Evolutionary conservation across 805 yeast genomes (phyloP).

Genomic region (Lachancea lanzarotensis): DNA sequence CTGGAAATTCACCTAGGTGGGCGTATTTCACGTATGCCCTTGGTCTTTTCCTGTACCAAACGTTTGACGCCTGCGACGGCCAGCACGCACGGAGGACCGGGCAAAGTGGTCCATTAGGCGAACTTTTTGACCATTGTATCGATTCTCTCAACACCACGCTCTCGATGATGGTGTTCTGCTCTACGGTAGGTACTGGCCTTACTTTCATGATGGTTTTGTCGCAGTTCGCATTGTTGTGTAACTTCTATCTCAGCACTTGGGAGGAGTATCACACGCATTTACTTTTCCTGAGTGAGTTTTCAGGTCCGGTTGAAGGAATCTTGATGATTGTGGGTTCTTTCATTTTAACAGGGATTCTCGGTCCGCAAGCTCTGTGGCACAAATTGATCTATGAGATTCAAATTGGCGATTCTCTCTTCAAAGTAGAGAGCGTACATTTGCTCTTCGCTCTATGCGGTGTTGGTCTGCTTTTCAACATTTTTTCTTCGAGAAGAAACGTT

Average conservation of each 20-base stretch:
- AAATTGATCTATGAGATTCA: constrained; percentile 34
- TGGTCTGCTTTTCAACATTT: constrained; percentile 57
- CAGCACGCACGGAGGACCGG: constrained; percentile 92
- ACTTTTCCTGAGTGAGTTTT: constrained; percentile 65
- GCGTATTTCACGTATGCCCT: constrained; percentile 68
- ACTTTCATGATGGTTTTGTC: constrained; percentile 53
- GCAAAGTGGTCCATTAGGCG: constrained; percentile 93
- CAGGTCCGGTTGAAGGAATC: constrained; percentile 96
- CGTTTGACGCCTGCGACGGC: constrained; percentile 95
- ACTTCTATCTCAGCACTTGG: constrained; percentile 90
- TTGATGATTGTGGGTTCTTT: constrained; percentile 52
- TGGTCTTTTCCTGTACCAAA: constrained; percentile 84
- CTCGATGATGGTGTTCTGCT: constrained; percentile 64
- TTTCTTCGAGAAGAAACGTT: constrained; percentile 60
- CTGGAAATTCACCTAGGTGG: constrained; percentile 63
- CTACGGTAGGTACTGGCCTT: constrained; percentile 73
- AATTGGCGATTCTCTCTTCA: constrained; percentile 16
- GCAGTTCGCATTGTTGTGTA: constrained; percentile 68
- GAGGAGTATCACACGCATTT: constrained; percentile 90
- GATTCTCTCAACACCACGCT: constrained; percentile 74
- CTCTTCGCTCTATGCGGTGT: constrained; percentile 51
- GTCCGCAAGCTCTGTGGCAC: constrained; percentile 61
- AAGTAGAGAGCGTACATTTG: constrained; percentile 40
- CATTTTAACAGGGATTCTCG: constrained; percentile 57
- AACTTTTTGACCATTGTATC: constrained; percentile 84